A percentile compares a stretch with the other conserved stretches of the same genome.
Conservation (phyloP, 176 grass and related monocot genomes). For the Chrysopogon serrulatus region DNA sequence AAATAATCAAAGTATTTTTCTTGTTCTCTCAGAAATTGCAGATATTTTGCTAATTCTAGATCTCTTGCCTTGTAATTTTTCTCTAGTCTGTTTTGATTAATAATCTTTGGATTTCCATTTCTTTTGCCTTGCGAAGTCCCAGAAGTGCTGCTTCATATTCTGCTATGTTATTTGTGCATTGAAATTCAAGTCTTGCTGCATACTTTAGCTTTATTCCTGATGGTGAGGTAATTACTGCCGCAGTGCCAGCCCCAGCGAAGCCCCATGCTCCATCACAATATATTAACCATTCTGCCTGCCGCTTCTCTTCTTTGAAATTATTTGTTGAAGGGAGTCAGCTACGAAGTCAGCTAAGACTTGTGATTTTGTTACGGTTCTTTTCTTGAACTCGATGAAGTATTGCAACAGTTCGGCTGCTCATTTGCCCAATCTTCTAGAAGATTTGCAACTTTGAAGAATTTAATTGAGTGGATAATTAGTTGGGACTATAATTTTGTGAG, state of each 20-base stretch:
- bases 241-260: not conserved
- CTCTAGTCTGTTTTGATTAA: not conserved
- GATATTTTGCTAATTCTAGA: too few species aligned
- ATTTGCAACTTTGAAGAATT: not conserved
- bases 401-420: not conserved
- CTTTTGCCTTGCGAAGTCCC: not conserved
- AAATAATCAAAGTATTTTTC: not conserved
- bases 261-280: too few species aligned
- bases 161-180: not conserved
- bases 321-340: too few species aligned
- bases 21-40: fast-evolving
- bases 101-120: not conserved
- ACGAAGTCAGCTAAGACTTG: not conserved
- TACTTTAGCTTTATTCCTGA: fast-evolving
- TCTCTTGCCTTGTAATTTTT: too few species aligned
- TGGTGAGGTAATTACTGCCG: not conserved
- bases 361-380: not conserved
- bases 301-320: too few species aligned
- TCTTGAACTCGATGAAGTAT: not conserved
- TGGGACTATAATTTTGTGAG: not conserved
- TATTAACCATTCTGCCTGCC: too few species aligned
- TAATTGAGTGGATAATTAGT: not conserved
- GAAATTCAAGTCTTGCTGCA: too few species aligned
- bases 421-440: not conserved
- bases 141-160: not conserved